Conservation (phyloP, 768 basidiomycete species). For the Astraeus odoratus region DNA sequence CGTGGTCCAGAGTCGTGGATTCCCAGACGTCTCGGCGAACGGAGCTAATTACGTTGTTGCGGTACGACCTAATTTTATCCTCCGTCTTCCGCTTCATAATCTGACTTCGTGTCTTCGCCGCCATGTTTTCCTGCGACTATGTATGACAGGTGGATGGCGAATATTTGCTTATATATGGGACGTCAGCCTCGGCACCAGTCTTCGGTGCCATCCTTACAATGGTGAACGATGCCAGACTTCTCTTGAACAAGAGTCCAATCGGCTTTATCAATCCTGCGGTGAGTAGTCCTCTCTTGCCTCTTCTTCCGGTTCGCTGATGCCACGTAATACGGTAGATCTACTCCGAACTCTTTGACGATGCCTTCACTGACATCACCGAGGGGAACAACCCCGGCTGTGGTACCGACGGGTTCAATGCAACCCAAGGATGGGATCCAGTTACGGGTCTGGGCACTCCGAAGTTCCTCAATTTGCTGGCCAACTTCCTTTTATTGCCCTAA, state of each 20-base stretch:
- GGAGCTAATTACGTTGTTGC: constrained; percentile 26
- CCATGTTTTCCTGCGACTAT: neutral
- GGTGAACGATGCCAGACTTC: constrained; percentile 33
- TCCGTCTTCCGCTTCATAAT: neutral
- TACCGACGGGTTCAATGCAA: constrained; percentile 29
- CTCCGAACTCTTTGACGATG: constrained; percentile 30
- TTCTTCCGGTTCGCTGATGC: constrained; percentile 18
- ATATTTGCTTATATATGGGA: constrained; percentile 24
- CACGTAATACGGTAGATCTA: constrained; percentile 33
- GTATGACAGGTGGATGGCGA: constrained; percentile 17
- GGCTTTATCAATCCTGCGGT: constrained; percentile 42
- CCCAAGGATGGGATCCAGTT: constrained; percentile 38
- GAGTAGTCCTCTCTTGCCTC: neutral
- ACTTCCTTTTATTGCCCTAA: constrained; percentile 26
- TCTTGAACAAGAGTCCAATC: constrained; percentile 25
- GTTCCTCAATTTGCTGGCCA: constrained; percentile 32
- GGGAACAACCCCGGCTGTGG: constrained; percentile 42
- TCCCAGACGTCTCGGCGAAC: constrained; percentile 33
- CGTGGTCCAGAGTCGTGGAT: constrained; percentile 26
- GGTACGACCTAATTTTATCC: constrained; percentile 6
- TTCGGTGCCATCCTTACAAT: constrained; percentile 29
- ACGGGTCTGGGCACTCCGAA: constrained; percentile 44
- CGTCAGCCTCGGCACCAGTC: constrained; percentile 28
- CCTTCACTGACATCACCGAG: constrained; percentile 43
- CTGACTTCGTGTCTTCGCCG: no score